phyloP scores from a whole-genome alignment of 2,329 filamentous ascomycete species.

The Colletotrichum higginsianum region DNA sequence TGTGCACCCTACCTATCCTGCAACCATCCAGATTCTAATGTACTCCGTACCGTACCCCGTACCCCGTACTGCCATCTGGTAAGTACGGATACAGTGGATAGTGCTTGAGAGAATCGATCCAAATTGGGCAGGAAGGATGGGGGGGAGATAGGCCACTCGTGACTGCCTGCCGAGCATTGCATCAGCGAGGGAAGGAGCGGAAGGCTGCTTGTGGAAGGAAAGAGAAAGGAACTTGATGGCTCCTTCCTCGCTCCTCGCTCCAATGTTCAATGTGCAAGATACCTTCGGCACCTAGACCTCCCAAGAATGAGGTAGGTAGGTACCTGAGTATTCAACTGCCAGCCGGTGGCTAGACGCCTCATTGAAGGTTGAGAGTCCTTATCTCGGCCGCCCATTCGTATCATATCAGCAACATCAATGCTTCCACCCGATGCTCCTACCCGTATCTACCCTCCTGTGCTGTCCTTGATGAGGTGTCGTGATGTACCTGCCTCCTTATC shows the following conservation, averaged over 20 bases:
- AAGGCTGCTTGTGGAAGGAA: neutral
- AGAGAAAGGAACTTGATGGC: neutral
- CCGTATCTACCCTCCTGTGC: neutral
- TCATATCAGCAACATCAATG: conserved; percentile 11
- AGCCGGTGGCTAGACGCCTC: too few relatives aligned
- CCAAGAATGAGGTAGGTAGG: too few relatives aligned
- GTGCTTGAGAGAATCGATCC: conserved; percentile 15
- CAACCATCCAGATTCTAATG: neutral
- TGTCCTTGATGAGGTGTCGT: conserved; percentile 18
- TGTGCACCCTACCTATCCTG: conserved; percentile 19
- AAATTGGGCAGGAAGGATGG: conserved; percentile 27
- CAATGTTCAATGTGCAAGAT: too few relatives aligned
- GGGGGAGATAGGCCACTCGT: neutral
- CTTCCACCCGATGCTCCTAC: neutral
- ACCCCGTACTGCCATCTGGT: too few relatives aligned
- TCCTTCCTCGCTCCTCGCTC: too few relatives aligned
- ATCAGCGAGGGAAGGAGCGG: neutral
- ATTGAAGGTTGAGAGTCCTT: conserved; percentile 10
- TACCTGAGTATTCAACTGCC: too few relatives aligned
- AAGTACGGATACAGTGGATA: too few relatives aligned
- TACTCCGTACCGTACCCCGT: too few relatives aligned
- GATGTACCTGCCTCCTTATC: neutral
- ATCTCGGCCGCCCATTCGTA: conserved; percentile 18
- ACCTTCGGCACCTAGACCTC: too few relatives aligned
- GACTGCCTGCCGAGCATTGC: neutral